These are phyloP conservation scores for Somion occarium DNA, from an alignment of 1,284 basidiomycete species.

Conservation along the genomic window DNA sequence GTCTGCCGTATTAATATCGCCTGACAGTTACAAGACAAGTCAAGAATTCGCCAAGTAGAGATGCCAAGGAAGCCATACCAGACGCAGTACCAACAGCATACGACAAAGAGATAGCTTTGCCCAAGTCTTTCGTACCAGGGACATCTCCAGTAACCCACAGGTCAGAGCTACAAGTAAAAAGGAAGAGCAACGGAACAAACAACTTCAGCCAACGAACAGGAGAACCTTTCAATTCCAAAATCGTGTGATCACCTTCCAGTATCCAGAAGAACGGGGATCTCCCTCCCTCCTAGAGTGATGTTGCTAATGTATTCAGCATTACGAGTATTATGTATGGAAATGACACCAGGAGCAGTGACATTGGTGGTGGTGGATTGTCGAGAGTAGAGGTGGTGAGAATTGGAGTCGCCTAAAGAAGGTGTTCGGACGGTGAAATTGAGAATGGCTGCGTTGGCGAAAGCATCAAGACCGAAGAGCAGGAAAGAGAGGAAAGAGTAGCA, in stretches of 20 bases:
- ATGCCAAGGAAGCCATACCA: conserved; percentile 37
- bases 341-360: conserved; percentile 23
- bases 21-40: conserved; percentile 29
- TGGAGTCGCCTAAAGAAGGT: conserved; percentile 12
- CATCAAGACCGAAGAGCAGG: conserved; percentile 31
- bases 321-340: conserved; percentile 49
- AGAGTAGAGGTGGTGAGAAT: conserved; percentile 8
- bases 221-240: conserved; percentile 5
- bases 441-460: conserved; percentile 30
- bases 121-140: conserved; percentile 49
- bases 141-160: conserved; percentile 52
- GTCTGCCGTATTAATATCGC: conserved; percentile 53
- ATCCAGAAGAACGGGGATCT: conserved; percentile 34
- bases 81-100: conserved; percentile 67
- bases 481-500: conserved; percentile 41
- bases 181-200: not conserved
- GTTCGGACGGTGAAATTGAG: conserved; percentile 44
- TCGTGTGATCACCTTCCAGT: conserved; percentile 33
- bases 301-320: conserved; percentile 36
- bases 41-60: not conserved
- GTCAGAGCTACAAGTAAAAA: conserved; percentile 45
- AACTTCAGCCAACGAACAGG: not conserved
- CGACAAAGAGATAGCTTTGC: conserved; percentile 48
- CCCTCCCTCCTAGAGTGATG: conserved; percentile 31
- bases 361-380: conserved; percentile 10